Evolutionary conservation across 78 protist genomes (phyloP), one percentile per base, ranked within the genome.

Genomic region (Pelomyxa schiedti): DNA sequence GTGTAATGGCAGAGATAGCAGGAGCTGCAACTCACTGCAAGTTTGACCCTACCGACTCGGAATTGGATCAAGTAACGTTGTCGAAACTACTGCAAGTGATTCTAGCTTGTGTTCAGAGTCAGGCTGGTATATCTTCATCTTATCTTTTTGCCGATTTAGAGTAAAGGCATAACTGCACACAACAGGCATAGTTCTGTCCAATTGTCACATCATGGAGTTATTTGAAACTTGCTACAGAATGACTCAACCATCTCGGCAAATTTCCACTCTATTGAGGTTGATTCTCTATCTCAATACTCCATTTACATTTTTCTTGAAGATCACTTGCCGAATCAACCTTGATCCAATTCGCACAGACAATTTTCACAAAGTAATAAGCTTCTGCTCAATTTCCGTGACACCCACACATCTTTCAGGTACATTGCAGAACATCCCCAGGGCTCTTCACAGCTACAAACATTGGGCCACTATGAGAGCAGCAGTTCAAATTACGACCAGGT

Each of bases 51-150:
- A 92, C 98, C 0, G 98, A 94, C 71, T 64, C 87, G 3, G 79
- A 38, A 16, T 68, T 77, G 43, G 98, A 94, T 72, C 95, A 94
- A 66, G 94, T 88, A n/a, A 95, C 92, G 4, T 81, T 94, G 16
- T 72, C 90, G 87, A 73, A 84, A 30, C 72, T 94, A 32, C 68
- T 90, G 38, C 91, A 93, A 70, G 88, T 83, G 7, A 28, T 83
- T 6, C 35, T 36, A 3, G 68, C 83, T 16, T 77, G 88, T 52
- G 52, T 83, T 0, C 75, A 72, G 35, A 69, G 69, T 16, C 29
- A 53, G 26, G 74, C 74, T 6, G 88, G 88, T 39, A 69, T n/a
- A n/a, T n/a, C n/a, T n/a, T n/a, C n/a, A n/a, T n/a, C n/a, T n/a
- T n/a, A n/a, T n/a, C n/a, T n/a, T n/a, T n/a, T n/a, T n/a, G n/a